A percentile compares a stretch with the other conserved stretches of the same genome.
phyloP scores from a whole-genome alignment of 2,329 filamentous ascomycete genomes.

The Dothideomycetes sp. region DNA sequence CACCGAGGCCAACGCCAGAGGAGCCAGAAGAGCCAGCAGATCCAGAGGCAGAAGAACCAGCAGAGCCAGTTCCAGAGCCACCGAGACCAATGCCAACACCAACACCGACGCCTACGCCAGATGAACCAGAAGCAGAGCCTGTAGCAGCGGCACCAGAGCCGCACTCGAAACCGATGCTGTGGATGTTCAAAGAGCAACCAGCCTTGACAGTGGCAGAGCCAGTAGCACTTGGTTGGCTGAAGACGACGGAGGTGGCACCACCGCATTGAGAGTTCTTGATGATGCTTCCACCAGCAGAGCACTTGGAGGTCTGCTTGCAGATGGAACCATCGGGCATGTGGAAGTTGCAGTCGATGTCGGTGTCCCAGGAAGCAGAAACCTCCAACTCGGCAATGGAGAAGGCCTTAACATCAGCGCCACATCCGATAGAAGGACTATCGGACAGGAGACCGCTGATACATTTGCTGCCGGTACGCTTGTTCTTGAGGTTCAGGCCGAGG shows the following conservation, averaged over 20 bases:
- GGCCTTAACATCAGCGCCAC: constrained; percentile 36
- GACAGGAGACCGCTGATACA: constrained; percentile 35
- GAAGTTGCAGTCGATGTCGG: constrained; percentile 76
- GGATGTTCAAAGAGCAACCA: constrained; percentile 61
- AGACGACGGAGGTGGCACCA: constrained; percentile 71
- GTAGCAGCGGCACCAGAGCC: constrained; percentile 18
- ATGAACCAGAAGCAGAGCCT: constrained; percentile 1
- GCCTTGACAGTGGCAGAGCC: constrained; percentile 22
- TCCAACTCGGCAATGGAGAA: constrained; percentile 72
- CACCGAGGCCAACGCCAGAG: not conserved
- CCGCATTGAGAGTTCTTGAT: constrained; percentile 84
- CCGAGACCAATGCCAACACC: not conserved
- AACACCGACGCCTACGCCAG: not conserved
- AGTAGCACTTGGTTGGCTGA: constrained; percentile 48
- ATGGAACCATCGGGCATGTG: constrained; percentile 69
- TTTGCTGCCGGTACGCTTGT: constrained; percentile 30
- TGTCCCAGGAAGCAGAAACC: constrained; percentile 62
- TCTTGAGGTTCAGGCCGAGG: constrained; percentile 28
- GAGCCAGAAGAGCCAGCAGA: constrained; percentile 1
- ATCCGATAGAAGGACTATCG: constrained; percentile 47
- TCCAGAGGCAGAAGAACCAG: constrained; percentile 1
- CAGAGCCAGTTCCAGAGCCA: not conserved
- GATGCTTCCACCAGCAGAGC: constrained; percentile 55
- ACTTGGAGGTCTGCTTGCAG: constrained; percentile 68
- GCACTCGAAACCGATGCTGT: constrained; percentile 69